Evolutionary conservation across 306 rosid species (phyloP), one percentile per base, ranked within the genome.

Genomic region (Parietaria judaica): DNA sequence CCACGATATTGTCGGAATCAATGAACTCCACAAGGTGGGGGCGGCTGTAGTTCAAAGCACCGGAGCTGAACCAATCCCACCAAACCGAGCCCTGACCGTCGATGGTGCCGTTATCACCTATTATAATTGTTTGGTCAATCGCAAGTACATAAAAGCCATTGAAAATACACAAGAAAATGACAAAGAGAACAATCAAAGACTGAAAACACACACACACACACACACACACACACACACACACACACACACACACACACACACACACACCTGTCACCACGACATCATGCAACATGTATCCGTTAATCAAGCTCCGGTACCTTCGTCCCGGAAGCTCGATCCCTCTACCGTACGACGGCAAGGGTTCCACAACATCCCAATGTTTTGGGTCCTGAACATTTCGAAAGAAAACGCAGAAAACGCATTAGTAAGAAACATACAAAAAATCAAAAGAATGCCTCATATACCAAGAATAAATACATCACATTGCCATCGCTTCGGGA

Each of bases 341-440:
- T 58, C 97, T 73, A 57, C 99, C 99, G 68, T 94, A 94, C 12
- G 99, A 94, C 60, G 99, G 95, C 51, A 94, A 77, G 41, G 99
- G 94, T 13, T 84, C 90, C 58, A 86, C 76, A 63, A 88, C 74
- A 35, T 73, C 95, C 95, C 95, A 94, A 58, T 82, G 86, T 52
- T 80, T 71, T 13, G 87, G 90, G 51, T 88, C 87, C 99, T 94
- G 73, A 61, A 71, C 74, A 80, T 69, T 10, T n/a, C 48, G 53
- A 58, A 8, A 23, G 31, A 23, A 5, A 35, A 46, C 11, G 4
- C 45, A 23, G 31, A 23, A 5, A 35, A 46, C 11, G 4, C 45
- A 41, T 41, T 41, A 41, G 45, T 41, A 1, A 41, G 14, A 49
- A 49, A 49, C 14, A 4, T 49, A 4, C 8, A 49, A 49, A 5